Evolutionary conservation across 495 filamentous ascomycete genomes (phyloP).

Genomic region (Talaromyces thailandensis): DNA sequence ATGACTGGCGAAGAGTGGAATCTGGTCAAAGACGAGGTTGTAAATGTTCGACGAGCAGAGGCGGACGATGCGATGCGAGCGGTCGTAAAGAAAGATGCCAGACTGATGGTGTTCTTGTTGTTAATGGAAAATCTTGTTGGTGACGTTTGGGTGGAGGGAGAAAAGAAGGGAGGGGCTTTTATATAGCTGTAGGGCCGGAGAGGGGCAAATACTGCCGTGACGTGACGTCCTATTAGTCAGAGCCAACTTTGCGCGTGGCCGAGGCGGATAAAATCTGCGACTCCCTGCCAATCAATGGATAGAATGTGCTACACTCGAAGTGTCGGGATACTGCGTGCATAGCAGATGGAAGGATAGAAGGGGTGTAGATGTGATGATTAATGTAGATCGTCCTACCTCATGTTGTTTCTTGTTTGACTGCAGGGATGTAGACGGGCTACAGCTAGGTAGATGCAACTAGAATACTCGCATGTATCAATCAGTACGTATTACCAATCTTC

Average conservation of each 20-base stretch:
- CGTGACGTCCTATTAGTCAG: not conserved
- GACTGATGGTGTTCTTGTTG: slow-evolving; percentile 6
- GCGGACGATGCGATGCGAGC: slow-evolving; percentile 14
- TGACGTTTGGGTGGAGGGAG: not conserved
- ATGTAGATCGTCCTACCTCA: not conserved
- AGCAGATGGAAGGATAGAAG: not conserved
- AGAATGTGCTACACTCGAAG: not conserved
- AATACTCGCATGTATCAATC: not conserved
- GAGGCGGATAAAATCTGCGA: not conserved
- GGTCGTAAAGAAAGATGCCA: slow-evolving; percentile 7
- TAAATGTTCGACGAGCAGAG: slow-evolving; percentile 21
- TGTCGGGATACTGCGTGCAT: not conserved
- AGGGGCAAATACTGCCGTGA: not conserved
- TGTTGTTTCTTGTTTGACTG: not conserved
- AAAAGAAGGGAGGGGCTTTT: not conserved
- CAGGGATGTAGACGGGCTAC: not conserved
- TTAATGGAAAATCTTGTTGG: not conserved
- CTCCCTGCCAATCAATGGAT: not conserved
- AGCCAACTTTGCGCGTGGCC: not conserved
- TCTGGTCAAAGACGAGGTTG: slow-evolving; percentile 19
- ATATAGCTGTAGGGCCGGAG: not conserved
- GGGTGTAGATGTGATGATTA: not conserved
- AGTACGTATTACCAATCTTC: not conserved
- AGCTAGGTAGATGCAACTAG: not conserved
- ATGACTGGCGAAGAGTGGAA: slow-evolving; percentile 43